phyloP scores from a whole-genome alignment of 495 filamentous ascomycete genomes.

The Letharia lupina region DNA sequence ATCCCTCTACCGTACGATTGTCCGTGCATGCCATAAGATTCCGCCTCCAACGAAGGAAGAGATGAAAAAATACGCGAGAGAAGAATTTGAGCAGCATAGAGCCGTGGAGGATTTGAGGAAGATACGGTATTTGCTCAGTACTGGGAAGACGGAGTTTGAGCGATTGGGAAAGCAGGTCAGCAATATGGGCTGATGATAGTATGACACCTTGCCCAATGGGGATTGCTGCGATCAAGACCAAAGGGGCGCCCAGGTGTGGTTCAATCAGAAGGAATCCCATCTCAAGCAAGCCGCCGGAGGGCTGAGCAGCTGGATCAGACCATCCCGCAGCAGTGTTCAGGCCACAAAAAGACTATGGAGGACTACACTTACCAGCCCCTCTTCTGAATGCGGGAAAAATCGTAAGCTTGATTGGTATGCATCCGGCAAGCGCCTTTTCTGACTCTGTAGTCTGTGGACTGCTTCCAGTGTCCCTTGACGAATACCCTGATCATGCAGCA shows the following conservation, averaged over 20 bases:
- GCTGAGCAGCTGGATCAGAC: not conserved
- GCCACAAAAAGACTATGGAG: not conserved
- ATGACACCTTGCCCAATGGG: too few species aligned
- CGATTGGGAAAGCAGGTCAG: conserved; percentile 50
- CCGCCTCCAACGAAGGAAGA: conserved; percentile 51
- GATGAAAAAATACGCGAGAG: conserved; percentile 60
- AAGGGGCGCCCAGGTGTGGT: not conserved
- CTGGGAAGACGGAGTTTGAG: conserved; percentile 54
- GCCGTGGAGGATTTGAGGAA: conserved; percentile 57
- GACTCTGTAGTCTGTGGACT: not conserved
- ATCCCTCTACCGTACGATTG: conserved; percentile 23
- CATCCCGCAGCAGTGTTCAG: not conserved
- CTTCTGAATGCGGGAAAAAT: not conserved
- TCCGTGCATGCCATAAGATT: conserved; percentile 27
- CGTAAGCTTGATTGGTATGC: not conserved
- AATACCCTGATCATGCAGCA: not conserved
- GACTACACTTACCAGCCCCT: not conserved
- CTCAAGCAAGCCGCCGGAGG: not conserved
- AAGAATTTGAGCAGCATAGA: conserved; percentile 68
- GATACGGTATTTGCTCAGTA: conserved; percentile 53
- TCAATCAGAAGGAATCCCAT: not conserved
- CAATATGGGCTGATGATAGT: conserved; percentile 29
- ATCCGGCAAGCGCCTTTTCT: not conserved
- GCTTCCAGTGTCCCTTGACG: not conserved
- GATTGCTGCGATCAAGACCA: too few species aligned